Conservation (phyloP, 139 green algal species). For the Chlamydomonas incerta region DNA sequence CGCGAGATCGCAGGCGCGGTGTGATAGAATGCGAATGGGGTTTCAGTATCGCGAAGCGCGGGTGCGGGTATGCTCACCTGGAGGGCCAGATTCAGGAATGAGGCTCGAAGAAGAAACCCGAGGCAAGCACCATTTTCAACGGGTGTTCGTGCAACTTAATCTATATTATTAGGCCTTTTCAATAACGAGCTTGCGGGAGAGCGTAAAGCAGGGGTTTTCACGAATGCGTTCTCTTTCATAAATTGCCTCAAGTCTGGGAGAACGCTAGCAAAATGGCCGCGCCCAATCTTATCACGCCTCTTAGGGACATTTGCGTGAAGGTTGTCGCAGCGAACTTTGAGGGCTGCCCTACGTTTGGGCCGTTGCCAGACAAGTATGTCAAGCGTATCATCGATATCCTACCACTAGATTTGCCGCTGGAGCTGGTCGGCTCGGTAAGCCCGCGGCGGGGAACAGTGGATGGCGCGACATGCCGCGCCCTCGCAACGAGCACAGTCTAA, state of each 20-base stretch:
- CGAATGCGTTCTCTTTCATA: not conserved
- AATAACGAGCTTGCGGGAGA: no score
- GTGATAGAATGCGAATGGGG: no score
- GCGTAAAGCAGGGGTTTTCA: no score
- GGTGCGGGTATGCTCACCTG: no score
- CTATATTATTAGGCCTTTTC: no score
- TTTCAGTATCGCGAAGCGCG: no score
- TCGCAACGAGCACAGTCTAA: not conserved
- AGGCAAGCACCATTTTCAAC: no score
- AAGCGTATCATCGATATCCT: constrained; percentile 71
- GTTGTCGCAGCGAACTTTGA: constrained; percentile 74
- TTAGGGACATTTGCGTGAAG: constrained; percentile 72
- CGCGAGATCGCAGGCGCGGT: no score
- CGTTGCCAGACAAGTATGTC: constrained; percentile 62
- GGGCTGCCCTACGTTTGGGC: constrained; percentile 59
- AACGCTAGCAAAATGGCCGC: constrained; percentile 14
- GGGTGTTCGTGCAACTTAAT: no score
- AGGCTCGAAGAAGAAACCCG: no score
- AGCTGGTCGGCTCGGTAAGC: constrained; percentile 76
- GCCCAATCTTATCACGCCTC: constrained; percentile 15
- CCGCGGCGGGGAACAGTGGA: not conserved
- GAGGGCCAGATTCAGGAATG: no score
- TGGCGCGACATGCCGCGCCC: not conserved
- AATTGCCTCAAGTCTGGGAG: not conserved
- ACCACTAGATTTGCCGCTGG: constrained; percentile 75